Base-by-base conservation (phyloP, 108 stramenopile genomes). In the Discostella stelligeroides region DNA sequence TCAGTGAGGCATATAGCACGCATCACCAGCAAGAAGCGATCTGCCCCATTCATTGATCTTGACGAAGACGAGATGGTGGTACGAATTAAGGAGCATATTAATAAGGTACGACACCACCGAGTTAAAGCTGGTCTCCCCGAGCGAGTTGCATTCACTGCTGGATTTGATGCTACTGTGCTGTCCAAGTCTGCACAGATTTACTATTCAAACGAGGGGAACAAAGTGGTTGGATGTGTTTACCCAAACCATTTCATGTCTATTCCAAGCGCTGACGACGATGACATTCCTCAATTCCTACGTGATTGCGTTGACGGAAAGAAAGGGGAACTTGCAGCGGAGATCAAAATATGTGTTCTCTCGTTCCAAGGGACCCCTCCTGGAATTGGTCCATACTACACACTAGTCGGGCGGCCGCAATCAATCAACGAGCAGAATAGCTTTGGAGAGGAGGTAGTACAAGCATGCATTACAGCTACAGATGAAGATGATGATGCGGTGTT, bases 371-470 rank as follows among this genome's bases (percentile, higher is more conserved):
- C 28, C 1, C 60, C 60, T 3, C 60, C 5, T 17, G 30, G 30
- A 15, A 39, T 38, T 25, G 29, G 30, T 20, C 66, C 66, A 23
- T 67, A 67, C 21, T 29, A 43, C 25, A 54, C 51, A 8, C 39
- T 67, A 2, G 7, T 8, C 20, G 66, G 54, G 6, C 14, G 24
- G 34, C 66, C 68, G 6, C 68, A 58, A 17, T 34, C 68, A 15
- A 47, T 68, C 14, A 68, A 68, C 21, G 68, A 68, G n/a, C 7
- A 12, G 18, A 68, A 58, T 41, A 25, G 20, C 14, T 68, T 58
- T 58, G 56, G 55, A 13, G 29, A 45, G 28, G 30, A 45, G 7
- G 39, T 57, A 2, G 14, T 68, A 10, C 25, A 40, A 4, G 55
- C 56, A 15, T 40, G 54, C 14, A 4, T 2, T 14, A 14, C 3